These are phyloP conservation scores for Zymoseptoria pseudotritici DNA, from an alignment of 2,329 filamentous ascomycete species.

Conservation along the genomic window DNA sequence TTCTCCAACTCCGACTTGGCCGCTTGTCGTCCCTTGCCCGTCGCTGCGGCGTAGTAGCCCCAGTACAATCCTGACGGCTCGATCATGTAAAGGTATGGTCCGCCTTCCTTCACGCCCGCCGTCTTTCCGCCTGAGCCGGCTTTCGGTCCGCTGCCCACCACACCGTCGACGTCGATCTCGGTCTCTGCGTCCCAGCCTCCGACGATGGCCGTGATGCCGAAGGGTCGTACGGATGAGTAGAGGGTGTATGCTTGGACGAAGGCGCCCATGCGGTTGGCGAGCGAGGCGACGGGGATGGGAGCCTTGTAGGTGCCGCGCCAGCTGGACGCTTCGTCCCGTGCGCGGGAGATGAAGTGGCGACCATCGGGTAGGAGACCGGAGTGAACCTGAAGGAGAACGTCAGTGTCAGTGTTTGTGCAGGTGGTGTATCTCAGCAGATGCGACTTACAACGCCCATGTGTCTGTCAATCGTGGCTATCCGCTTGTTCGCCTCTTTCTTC, in stretches of 20 bases:
- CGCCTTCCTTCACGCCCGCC: constrained; percentile 67
- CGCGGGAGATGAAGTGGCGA: constrained; percentile 87
- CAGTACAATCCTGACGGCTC: constrained; percentile 96
- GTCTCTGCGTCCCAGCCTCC: constrained; percentile 88
- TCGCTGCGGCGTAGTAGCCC: constrained; percentile 98
- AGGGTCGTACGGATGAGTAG: constrained; percentile 92
- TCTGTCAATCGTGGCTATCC: constrained; percentile 88
- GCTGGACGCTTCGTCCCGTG: constrained; percentile 82
- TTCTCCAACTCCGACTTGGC: constrained; percentile 99
- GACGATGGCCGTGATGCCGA: constrained; percentile 91
- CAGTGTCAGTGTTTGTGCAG: constrained; percentile 4
- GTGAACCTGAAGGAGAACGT: constrained; percentile 57
- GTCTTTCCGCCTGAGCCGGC: constrained; percentile 79
- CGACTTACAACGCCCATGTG: constrained; percentile 81
- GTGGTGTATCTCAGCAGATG: neutral
- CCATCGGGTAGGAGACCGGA: constrained; percentile 92
- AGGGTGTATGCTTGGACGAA: constrained; percentile 97
- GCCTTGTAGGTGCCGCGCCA: constrained; percentile 95
- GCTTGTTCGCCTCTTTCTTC: constrained; percentile 92
- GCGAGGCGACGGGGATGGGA: constrained; percentile 79
- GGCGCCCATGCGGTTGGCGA: constrained; percentile 87
- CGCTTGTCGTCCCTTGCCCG: constrained; percentile 91
- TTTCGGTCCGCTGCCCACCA: constrained; percentile 74
- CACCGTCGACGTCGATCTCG: constrained; percentile 78
- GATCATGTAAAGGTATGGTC: constrained; percentile 96